A percentile compares a stretch with the other conserved stretches of the same genome.
Evolutionary conservation across 257 asterid genomes (phyloP).

Genomic region (Fraxinus excelsior): DNA sequence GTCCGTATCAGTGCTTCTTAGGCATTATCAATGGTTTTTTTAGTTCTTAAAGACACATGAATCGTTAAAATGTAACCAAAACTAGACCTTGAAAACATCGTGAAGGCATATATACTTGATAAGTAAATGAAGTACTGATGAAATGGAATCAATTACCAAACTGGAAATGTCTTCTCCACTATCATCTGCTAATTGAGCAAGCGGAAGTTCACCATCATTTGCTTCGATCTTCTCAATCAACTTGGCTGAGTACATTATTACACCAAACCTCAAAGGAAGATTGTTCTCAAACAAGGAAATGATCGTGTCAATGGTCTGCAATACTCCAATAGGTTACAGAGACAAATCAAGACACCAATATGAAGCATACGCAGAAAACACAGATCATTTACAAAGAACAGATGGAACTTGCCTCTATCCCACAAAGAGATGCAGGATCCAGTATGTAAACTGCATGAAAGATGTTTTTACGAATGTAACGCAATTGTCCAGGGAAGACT

Average conservation of each 20-base stretch:
- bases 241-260: conserved; percentile 76
- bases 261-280: conserved; percentile 93
- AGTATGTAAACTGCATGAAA: conserved; percentile 89
- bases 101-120: not conserved
- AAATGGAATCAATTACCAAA: conserved; percentile 58
- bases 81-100: not conserved
- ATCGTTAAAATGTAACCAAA: conserved; percentile 1
- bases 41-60: conserved; percentile 13
- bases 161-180: conserved; percentile 70
- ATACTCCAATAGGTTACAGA: conserved; percentile 26
- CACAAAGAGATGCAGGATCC: conserved; percentile 88
- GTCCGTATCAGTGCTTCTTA: no score
- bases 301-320: conserved; percentile 77
- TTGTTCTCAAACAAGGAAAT: conserved; percentile 82
- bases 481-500: conserved; percentile 97
- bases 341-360: conserved; percentile 30
- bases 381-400: conserved; percentile 2
- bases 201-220: conserved; percentile 66
- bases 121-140: conserved; percentile 16
- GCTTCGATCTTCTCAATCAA: conserved; percentile 69
- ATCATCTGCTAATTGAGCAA: conserved; percentile 46
- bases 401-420: conserved; percentile 74
- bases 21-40: no score
- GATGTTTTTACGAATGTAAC: conserved; percentile 91
- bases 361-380: conserved; percentile 23